Conservation (phyloP, 257 asterid species). For the Phtheirospermum japonicum region DNA sequence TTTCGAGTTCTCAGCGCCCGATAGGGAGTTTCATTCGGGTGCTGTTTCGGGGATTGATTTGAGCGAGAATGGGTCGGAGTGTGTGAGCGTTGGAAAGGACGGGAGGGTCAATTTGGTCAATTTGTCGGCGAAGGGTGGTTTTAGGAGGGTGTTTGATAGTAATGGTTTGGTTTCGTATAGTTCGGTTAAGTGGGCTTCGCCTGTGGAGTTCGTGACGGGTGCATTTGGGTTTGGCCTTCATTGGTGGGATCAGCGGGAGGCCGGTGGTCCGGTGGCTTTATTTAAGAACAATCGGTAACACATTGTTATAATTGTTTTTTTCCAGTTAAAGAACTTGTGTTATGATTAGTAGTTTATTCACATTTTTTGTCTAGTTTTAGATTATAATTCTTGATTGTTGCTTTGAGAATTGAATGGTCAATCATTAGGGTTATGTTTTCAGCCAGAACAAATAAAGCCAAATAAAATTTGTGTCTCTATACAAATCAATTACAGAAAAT, state of each 20-base stretch:
- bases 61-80: slow-evolving; percentile 67
- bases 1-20: slow-evolving; percentile 40
- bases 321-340: not conserved
- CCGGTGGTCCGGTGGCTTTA: slow-evolving; percentile 69
- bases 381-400: slow-evolving; percentile 16
- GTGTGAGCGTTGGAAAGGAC: slow-evolving; percentile 80
- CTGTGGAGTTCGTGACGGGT: slow-evolving; percentile 81
- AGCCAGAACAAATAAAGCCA: not conserved
- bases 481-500: not conserved
- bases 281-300: slow-evolving; percentile 78
- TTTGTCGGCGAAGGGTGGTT: slow-evolving; percentile 34
- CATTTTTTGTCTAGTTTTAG: slow-evolving; percentile 3
- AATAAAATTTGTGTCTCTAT: too few species aligned
- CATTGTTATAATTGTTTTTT: not conserved
- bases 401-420: slow-evolving; percentile 10
- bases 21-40: slow-evolving; percentile 58
- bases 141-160: slow-evolving; percentile 60
- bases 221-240: slow-evolving; percentile 79
- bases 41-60: slow-evolving; percentile 56
- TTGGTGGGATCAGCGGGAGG: slow-evolving; percentile 90
- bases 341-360: not conserved
- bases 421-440: not conserved
- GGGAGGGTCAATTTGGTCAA: slow-evolving; percentile 71
- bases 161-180: slow-evolving; percentile 70
- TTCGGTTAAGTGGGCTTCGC: slow-evolving; percentile 87